Evolutionary conservation across 2,329 filamentous ascomycete genomes (phyloP), one percentile per base, ranked within the genome.

Genomic region (Metarhizium sp.): DNA sequence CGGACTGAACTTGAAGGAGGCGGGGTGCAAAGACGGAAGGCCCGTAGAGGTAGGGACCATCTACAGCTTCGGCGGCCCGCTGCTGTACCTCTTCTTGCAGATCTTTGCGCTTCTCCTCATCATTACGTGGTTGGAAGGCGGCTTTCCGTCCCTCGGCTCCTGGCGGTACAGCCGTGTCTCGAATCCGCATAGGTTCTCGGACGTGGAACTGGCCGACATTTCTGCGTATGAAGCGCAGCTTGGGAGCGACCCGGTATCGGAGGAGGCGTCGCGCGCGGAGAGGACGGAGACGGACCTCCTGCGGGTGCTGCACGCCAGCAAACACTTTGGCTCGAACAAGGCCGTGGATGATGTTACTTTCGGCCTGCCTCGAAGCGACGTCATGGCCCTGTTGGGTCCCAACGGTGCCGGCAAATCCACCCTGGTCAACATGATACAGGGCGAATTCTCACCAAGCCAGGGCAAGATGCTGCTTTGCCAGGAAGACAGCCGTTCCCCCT

Each of bases 341-440:
- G 90, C 88, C 5, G 88, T 95, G 13, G 83, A 92, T 60, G 86
- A 95, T 63, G 80, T 92, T 29, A 87, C 86, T 0, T 92, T 95
- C 61, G 85, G 86, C 18, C 84, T 95, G 10, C 78, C 81, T 11
- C 80, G 80, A 55, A 84, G 87, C 53, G 85, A 94, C 66, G 86
- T 92, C 0, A 92, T 92, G 67, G 89, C 89, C 0, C 76, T 95
- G 0, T 78, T 95, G 2, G 90, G 90, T 0, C 89, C 90, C 6
- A 95, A 95, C 65, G 90, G 90, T 13, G 90, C 90, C 1, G 90
- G 90, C 53, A 95, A 96, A 64, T 88, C 85, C 0, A 94, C 89
- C 0, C 91, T 87, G 1, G 92, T 95, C 63, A 88, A 84, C 7
- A 74, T 95, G 51, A 89, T 96, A 61, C 82, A 90, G 60, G 89